phyloP scores from a whole-genome alignment of 805 yeast genomes.

The Pichia cabralensis region DNA sequence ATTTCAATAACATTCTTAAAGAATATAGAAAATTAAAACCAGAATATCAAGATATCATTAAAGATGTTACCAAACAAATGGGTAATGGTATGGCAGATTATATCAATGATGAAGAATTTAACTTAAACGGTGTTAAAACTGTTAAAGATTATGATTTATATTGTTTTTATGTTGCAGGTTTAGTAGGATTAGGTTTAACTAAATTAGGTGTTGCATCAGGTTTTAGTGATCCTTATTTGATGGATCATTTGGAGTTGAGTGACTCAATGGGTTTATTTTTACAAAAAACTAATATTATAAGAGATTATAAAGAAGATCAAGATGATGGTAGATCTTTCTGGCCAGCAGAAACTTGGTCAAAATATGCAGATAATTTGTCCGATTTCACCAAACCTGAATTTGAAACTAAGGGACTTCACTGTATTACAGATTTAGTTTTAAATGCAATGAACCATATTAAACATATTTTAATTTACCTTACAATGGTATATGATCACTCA shows the following conservation, averaged over 20 bases:
- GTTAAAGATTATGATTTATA: slow-evolving; percentile 77
- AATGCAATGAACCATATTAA: slow-evolving; percentile 71
- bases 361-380: slow-evolving; percentile 55
- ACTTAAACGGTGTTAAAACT: slow-evolving; percentile 68
- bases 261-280: slow-evolving; percentile 90
- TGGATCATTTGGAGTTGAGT: slow-evolving; percentile 48
- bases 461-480: slow-evolving; percentile 66
- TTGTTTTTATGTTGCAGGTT: slow-evolving; percentile 96
- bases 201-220: slow-evolving; percentile 66
- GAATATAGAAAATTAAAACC: slow-evolving; percentile 70
- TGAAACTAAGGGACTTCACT: slow-evolving; percentile 48
- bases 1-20: slow-evolving; percentile 57
- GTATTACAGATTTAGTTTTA: slow-evolving; percentile 72
- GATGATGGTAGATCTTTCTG: slow-evolving; percentile 90
- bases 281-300: slow-evolving; percentile 91
- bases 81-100: slow-evolving; percentile 98
- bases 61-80: slow-evolving; percentile 74
- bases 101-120: slow-evolving; percentile 66
- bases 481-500: slow-evolving; percentile 70
- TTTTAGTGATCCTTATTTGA: slow-evolving; percentile 48
- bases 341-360: slow-evolving; percentile 91
- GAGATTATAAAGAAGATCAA: slow-evolving; percentile 90
- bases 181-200: slow-evolving; percentile 94
- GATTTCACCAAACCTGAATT: slow-evolving; percentile 47
- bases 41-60: slow-evolving; percentile 67